Conservation (phyloP, 495 filamentous ascomycete species). For the Cercophora sp. region DNA sequence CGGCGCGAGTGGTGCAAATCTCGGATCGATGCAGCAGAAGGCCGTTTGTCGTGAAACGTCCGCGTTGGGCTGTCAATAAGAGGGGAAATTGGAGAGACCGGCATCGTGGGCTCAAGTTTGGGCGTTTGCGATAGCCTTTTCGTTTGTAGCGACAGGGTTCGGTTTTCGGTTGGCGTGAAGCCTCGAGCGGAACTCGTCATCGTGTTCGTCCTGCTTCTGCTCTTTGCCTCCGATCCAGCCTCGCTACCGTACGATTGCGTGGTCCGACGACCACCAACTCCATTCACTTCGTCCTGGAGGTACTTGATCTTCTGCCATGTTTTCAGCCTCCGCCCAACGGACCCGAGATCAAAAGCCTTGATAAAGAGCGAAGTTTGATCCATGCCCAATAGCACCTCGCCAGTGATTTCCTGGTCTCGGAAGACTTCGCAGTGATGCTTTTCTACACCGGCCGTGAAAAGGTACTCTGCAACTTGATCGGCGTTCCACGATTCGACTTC, state of each 20-base stretch:
- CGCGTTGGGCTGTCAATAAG: conserved; percentile 55
- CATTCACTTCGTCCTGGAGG: conserved; percentile 76
- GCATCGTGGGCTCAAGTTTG: conserved; percentile 34
- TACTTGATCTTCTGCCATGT: conserved; percentile 94
- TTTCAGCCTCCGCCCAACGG: conserved; percentile 79
- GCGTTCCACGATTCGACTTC: conserved; percentile 74
- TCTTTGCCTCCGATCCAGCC: conserved; percentile 46
- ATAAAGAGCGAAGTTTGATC: conserved; percentile 88
- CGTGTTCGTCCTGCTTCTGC: conserved; percentile 48
- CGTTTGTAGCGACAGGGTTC: conserved; percentile 36
- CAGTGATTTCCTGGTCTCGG: conserved; percentile 90
- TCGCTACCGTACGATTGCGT: conserved; percentile 53
- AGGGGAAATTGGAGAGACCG: conserved; percentile 40
- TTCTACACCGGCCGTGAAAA: conserved; percentile 78
- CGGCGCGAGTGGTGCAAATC: conserved; percentile 80
- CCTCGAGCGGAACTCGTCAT: conserved; percentile 77
- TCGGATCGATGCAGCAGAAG: conserved; percentile 81
- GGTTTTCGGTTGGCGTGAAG: conserved; percentile 41
- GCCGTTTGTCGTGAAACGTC: conserved; percentile 45
- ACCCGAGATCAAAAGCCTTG: conserved; percentile 92
- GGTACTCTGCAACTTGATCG: conserved; percentile 74
- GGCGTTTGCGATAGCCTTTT: conserved; percentile 44
- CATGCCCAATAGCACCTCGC: conserved; percentile 91
- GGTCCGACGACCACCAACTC: conserved; percentile 37
- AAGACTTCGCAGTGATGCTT: conserved; percentile 87